Conservation (phyloP, 2,329 filamentous ascomycete genomes). For the Pseudopyricularia cyperi region DNA sequence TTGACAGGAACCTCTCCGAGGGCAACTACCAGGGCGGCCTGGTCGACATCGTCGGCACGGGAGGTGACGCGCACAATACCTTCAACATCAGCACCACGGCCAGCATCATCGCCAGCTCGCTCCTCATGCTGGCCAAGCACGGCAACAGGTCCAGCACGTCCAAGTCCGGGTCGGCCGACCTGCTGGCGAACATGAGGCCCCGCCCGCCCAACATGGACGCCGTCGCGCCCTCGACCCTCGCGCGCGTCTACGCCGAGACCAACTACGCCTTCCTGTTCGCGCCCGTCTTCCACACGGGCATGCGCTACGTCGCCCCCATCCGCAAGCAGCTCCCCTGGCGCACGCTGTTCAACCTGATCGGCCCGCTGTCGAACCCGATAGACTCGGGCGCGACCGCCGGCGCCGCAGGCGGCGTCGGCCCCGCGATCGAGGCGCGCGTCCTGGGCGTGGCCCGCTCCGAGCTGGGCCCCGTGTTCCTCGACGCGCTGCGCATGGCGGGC, state of each 20-base stretch:
- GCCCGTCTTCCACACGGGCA: conserved; percentile 90
- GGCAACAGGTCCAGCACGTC: conserved; percentile 93
- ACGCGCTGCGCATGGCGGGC: conserved; percentile 66
- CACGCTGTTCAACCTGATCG: conserved; percentile 95
- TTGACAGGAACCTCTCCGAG: conserved; percentile 46
- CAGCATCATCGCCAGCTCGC: conserved; percentile 76
- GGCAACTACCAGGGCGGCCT: conserved; percentile 73
- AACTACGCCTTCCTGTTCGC: conserved; percentile 97
- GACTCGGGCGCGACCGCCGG: conserved; percentile 27
- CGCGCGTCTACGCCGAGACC: conserved; percentile 59
- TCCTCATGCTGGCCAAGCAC: conserved; percentile 84
- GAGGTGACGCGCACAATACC: conserved; percentile 90
- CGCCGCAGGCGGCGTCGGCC: conserved; percentile 16
- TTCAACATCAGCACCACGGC: conserved; percentile 97
- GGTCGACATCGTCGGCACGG: conserved; percentile 95
- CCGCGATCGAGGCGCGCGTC: conserved; percentile 70
- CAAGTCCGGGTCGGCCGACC: conserved; percentile 87
- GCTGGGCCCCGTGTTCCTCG: conserved; percentile 78
- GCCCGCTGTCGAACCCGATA: conserved; percentile 82
- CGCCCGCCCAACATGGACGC: conserved; percentile 59
- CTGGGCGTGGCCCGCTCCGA: conserved; percentile 85
- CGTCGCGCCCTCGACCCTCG: conserved; percentile 58
- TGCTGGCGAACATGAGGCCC: conserved; percentile 65
- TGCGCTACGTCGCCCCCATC: conserved; percentile 77
- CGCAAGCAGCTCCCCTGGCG: conserved; percentile 83